Evolutionary conservation across 129 eudicot genomes (phyloP).

Genomic region (Daucus carota): DNA sequence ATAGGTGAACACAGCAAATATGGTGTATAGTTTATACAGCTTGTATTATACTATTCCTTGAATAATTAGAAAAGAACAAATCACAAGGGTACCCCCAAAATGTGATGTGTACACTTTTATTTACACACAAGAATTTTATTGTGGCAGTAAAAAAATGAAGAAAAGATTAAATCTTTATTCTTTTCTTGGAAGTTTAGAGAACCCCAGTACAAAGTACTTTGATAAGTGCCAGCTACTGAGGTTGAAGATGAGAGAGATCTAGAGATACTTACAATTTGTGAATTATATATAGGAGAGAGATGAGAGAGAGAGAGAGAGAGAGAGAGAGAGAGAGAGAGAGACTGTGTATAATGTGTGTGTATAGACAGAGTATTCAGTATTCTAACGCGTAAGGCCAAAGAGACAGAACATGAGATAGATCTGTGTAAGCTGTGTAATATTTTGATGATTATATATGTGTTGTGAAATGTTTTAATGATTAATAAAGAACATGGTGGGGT

Average conservation of each 20-base stretch:
- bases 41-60: conserved; percentile 1
- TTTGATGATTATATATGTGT: not conserved
- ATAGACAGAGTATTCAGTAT: conserved; percentile 25
- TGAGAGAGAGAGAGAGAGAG: not conserved
- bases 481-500: not conserved
- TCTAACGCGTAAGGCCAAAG: conserved; percentile 66
- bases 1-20: not conserved
- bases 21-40: not conserved
- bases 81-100: not conserved
- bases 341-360: not conserved
- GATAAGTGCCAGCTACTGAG: not conserved
- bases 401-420: conserved; percentile 46
- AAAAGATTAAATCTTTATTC: conserved; percentile 19
- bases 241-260: conserved; percentile 25
- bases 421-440: conserved; percentile 2
- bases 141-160: conserved; percentile 9
- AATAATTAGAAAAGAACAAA: conserved; percentile 1
- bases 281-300: not conserved
- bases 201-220: conserved; percentile 27
- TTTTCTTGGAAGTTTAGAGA: conserved; percentile 27
- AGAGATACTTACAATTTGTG: conserved; percentile 27
- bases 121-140: conserved; percentile 26
- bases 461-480: not conserved
- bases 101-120: not conserved
- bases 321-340: not conserved